These are phyloP conservation scores for Phytophthora agathidicida DNA, from an alignment of 352 stramenopile species.

Conservation along the genomic window DNA sequence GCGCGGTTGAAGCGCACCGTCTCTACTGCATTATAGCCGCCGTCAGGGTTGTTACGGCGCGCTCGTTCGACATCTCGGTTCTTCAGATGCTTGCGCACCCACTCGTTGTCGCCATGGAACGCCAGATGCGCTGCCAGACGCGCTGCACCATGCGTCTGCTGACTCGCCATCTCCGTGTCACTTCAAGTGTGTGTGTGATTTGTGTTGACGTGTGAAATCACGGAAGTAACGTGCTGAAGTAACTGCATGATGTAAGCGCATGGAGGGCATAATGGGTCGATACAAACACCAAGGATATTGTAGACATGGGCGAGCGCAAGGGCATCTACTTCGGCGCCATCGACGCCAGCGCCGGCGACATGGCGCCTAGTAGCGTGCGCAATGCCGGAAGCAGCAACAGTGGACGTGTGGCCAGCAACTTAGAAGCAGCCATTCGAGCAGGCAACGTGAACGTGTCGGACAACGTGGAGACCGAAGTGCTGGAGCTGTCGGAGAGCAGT, in stretches of 20 bases:
- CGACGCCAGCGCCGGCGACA: conserved; percentile 32
- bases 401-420: conserved; percentile 29
- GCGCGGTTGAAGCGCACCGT: conserved; percentile 65
- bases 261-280: no score
- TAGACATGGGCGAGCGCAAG: conserved; percentile 68
- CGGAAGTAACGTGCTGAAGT: conserved; percentile 8
- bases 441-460: conserved; percentile 86
- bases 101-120: conserved; percentile 64
- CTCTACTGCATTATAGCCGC: conserved; percentile 29
- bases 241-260: no score
- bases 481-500: conserved; percentile 87
- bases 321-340: conserved; percentile 88
- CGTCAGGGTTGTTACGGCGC: conserved; percentile 36
- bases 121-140: background rate
- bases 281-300: conserved; percentile 7
- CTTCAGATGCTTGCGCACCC: conserved; percentile 50
- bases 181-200: conserved; percentile 15
- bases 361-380: conserved; percentile 55
- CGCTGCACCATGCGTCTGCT: background rate
- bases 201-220: conserved; percentile 16
- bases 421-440: conserved; percentile 75
- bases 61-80: conserved; percentile 44
- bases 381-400: background rate
- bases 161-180: conserved; percentile 1
- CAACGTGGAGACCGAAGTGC: conserved; percentile 78